Evolutionary conservation across 1,139 yeast species (phyloP).

Genomic region (Trichomonascaceae sp.): DNA sequence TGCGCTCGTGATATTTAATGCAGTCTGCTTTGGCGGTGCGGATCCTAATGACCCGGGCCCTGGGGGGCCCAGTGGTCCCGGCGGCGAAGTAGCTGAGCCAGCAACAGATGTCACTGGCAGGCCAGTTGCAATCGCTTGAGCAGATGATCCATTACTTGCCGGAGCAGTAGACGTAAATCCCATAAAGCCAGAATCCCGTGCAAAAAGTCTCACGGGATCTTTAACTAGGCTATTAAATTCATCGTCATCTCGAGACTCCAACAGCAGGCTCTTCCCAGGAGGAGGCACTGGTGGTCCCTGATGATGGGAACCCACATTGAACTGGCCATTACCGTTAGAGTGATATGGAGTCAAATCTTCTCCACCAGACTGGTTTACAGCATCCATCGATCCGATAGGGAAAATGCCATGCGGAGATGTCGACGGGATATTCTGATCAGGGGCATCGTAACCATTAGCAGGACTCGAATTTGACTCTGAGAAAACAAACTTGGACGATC

Average conservation of each 20-base stretch:
- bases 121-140: constrained; percentile 5
- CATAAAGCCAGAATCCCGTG: constrained; percentile 13
- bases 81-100: constrained; percentile 3
- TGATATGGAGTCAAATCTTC: constrained; percentile 5
- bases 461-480: constrained; percentile 4
- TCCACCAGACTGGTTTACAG: constrained; percentile 4
- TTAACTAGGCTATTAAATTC: constrained; percentile 29
- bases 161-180: constrained; percentile 36
- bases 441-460: constrained; percentile 4
- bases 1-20: constrained; percentile 9
- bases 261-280: constrained; percentile 28
- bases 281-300: constrained; percentile 9
- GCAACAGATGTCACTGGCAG: background rate
- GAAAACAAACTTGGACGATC: constrained; percentile 8
- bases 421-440: constrained; percentile 15
- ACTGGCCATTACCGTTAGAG: constrained; percentile 2
- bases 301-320: constrained; percentile 1
- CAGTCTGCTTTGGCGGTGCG: constrained; percentile 12
- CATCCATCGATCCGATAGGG: constrained; percentile 17
- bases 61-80: constrained; percentile 8
- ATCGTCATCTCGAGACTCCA: constrained; percentile 30
- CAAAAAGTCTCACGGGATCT: constrained; percentile 26
- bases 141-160: constrained; percentile 8
- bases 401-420: constrained; percentile 27
- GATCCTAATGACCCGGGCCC: constrained; percentile 8